Percentiles rank a stretch among this genome's conserved stretches.
phyloP scores from a whole-genome alignment of 2,329 filamentous ascomycete species.

The Fusarium tuaranense region DNA sequence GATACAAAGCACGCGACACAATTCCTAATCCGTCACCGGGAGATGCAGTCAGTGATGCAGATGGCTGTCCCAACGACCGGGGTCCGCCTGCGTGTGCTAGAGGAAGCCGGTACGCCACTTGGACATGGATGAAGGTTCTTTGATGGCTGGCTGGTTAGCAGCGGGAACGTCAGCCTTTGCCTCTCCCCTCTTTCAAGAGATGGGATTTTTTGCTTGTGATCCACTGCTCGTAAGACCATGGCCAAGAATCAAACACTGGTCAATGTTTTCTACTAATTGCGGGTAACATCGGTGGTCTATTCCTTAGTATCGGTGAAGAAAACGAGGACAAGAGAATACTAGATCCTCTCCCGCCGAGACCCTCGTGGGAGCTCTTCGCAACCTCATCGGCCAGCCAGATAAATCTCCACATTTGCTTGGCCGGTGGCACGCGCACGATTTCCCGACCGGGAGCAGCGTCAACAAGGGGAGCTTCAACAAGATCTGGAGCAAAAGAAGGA shows the following conservation, averaged over 20 bases:
- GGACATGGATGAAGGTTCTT: neutral
- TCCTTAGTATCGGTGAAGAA: neutral
- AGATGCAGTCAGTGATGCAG: slow-evolving; percentile 12
- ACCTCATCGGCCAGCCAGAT: slow-evolving; percentile 7
- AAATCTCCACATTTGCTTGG: slow-evolving; percentile 1
- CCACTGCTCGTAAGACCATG: slow-evolving; percentile 3
- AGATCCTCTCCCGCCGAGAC: neutral
- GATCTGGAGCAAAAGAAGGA: neutral
- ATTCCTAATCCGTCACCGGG: slow-evolving; percentile 38
- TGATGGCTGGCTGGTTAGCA: neutral
- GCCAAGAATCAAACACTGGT: neutral
- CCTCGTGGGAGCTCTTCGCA: slow-evolving; percentile 9
- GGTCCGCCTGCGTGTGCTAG: slow-evolving; percentile 12
- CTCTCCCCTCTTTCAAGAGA: neutral
- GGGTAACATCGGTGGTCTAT: neutral
- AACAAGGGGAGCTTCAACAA: neutral
- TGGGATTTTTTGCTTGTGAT: neutral
- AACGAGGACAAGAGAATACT: neutral
- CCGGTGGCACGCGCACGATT: neutral
- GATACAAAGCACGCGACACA: slow-evolving; percentile 33
- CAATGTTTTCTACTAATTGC: neutral
- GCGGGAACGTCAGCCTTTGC: neutral
- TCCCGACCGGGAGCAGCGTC: neutral
- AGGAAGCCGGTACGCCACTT: neutral
- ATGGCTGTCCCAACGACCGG: slow-evolving; percentile 4